Percentiles rank a stretch among this genome's conserved stretches.
phyloP scores from a whole-genome alignment of 2,329 filamentous ascomycete species.

The Venturia aucupariae region DNA sequence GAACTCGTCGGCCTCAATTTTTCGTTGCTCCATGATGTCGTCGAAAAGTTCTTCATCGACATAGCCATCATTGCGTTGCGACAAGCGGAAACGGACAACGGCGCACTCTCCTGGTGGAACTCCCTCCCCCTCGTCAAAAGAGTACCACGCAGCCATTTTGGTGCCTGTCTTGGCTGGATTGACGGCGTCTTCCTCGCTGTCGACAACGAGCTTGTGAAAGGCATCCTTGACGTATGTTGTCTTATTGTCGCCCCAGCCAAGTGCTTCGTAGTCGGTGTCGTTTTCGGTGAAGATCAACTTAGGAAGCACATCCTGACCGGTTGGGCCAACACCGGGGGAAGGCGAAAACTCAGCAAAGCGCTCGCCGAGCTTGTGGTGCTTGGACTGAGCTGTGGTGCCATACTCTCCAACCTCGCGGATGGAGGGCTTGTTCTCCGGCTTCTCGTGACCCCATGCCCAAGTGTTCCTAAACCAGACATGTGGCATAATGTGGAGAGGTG shows the following conservation, averaged over 20 bases:
- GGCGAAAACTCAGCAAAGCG: constrained; percentile 79
- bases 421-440: constrained; percentile 67
- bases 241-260: constrained; percentile 63
- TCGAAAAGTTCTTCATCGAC: constrained; percentile 91
- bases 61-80: constrained; percentile 58
- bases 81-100: constrained; percentile 85
- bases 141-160: constrained; percentile 85
- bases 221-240: constrained; percentile 88
- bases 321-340: constrained; percentile 72
- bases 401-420: constrained; percentile 54
- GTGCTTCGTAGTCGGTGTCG: constrained; percentile 72
- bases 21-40: constrained; percentile 76
- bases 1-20: constrained; percentile 90
- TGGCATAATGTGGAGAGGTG: constrained; percentile 85
- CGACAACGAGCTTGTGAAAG: constrained; percentile 80
- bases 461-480: constrained; percentile 97
- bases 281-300: constrained; percentile 89
- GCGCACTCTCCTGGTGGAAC: constrained; percentile 87
- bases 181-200: constrained; percentile 68
- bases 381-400: constrained; percentile 58
- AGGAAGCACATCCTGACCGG: constrained; percentile 75
- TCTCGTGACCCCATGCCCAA: constrained; percentile 86
- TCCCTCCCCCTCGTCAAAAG: constrained; percentile 81
- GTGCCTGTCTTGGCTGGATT: constrained; percentile 76
- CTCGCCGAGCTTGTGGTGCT: constrained; percentile 70